These are phyloP conservation scores for Solanum boliviense DNA, from an alignment of 257 asterid species.

Conservation along the genomic window DNA sequence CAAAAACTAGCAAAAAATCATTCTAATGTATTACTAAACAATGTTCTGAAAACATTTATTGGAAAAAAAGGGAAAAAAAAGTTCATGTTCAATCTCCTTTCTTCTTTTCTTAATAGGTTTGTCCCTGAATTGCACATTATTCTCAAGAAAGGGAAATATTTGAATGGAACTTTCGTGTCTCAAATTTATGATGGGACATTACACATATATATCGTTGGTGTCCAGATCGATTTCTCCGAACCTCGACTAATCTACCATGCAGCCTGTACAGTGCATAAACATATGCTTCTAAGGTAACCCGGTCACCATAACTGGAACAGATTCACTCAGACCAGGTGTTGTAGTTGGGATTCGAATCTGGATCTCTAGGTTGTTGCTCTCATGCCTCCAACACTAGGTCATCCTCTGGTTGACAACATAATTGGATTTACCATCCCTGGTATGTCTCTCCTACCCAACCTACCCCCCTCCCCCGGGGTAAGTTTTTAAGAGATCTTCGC, in stretches of 20 bases:
- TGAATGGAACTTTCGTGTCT: not conserved
- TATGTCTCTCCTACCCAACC: not conserved
- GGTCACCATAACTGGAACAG: not conserved
- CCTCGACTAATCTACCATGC: not conserved
- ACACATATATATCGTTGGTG: not conserved
- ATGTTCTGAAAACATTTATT: not conserved
- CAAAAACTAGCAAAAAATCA: not conserved
- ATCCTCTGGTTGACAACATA: not conserved
- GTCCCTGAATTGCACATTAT: not conserved
- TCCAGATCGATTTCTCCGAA: not conserved
- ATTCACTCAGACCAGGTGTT: not conserved
- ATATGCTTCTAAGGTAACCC: not conserved
- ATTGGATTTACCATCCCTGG: not conserved
- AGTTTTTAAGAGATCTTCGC: not conserved
- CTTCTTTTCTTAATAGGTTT: not conserved
- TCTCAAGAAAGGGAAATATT: not conserved
- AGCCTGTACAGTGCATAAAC: not conserved
- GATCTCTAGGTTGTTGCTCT: not conserved
- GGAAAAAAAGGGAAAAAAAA: not conserved
- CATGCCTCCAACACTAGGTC: not conserved
- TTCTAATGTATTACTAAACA: not conserved
- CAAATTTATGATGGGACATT: not conserved
- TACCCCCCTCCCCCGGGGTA: not conserved
- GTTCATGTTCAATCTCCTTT: not conserved
- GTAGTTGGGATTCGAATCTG: not conserved